phyloP scores from a whole-genome alignment of 2,329 filamentous ascomycete species.

The Dactylella cylindrospora region DNA sequence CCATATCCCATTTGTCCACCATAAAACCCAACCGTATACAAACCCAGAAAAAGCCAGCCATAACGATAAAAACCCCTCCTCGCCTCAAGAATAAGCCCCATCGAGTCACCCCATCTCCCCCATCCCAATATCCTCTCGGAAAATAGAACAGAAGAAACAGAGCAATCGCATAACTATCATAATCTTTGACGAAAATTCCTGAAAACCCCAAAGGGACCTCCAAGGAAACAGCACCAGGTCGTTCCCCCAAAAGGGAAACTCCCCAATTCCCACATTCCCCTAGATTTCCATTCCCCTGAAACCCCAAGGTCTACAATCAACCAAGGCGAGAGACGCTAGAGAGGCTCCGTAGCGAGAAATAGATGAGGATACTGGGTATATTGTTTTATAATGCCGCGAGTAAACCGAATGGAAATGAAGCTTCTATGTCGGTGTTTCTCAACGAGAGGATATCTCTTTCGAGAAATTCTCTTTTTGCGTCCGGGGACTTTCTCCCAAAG shows the following conservation, averaged over 20 bases:
- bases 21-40: too few relatives aligned
- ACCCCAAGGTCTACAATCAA: conserved; percentile 50
- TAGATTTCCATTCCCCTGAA: conserved; percentile 52
- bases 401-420: conserved; percentile 72
- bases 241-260: conserved; percentile 49
- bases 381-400: conserved; percentile 64
- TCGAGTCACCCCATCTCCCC: conserved; percentile 79
- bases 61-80: conserved; percentile 62
- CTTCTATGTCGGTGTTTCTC: conserved; percentile 99
- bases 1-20: too few relatives aligned
- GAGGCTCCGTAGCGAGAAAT: conserved; percentile 49
- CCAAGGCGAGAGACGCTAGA: conserved; percentile 51
- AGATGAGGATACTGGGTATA: conserved; percentile 52
- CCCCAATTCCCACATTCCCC: conserved; percentile 42
- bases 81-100: conserved; percentile 99
- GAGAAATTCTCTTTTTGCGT: conserved; percentile 61
- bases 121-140: conserved; percentile 49
- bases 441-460: conserved; percentile 63
- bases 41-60: conserved; percentile 2
- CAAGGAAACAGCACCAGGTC: conserved; percentile 52
- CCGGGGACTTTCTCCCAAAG: conserved; percentile 99
- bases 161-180: conserved; percentile 99
- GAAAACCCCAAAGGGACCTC: conserved; percentile 59
- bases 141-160: conserved; percentile 51
- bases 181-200: conserved; percentile 79